A percentile compares a stretch with the other conserved stretches of the same genome.
Conservation (phyloP, 2,329 filamentous ascomycete species). For the Verticillium zaregamsianum region DNA sequence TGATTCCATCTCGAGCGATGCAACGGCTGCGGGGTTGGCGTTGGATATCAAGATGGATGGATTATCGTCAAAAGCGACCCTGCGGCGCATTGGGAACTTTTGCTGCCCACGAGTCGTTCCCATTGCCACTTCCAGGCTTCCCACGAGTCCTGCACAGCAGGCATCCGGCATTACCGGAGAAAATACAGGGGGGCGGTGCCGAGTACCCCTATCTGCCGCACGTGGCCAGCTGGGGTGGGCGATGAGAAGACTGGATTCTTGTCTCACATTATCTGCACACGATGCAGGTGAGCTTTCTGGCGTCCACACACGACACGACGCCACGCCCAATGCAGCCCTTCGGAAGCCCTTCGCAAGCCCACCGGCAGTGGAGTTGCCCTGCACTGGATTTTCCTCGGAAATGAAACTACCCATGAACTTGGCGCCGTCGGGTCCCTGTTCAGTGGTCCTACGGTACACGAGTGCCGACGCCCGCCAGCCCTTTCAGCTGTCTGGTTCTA, state of each 20-base stretch:
- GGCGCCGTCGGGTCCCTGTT: background rate
- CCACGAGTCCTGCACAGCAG: background rate
- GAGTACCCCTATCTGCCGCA: background rate
- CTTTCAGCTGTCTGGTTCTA: background rate
- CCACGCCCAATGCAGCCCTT: background rate
- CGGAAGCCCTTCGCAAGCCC: background rate
- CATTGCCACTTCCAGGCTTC: background rate
- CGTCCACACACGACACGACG: background rate
- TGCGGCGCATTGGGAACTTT: background rate
- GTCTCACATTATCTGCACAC: background rate
- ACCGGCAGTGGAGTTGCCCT: background rate
- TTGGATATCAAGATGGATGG: background rate
- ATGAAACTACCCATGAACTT: background rate
- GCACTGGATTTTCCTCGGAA: background rate
- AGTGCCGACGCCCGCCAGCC: background rate
- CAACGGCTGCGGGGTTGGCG: background rate
- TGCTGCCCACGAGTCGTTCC: background rate
- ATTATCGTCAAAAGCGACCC: background rate
- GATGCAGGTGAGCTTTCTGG: background rate
- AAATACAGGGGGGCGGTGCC: background rate
- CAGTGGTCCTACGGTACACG: background rate
- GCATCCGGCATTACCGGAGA: background rate
- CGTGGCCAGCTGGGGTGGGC: background rate
- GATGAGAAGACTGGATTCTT: background rate
- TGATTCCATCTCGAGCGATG: background rate